Base-by-base conservation (phyloP, 2,329 filamentous ascomycete species). In the Trichoderma sp. region DNA sequence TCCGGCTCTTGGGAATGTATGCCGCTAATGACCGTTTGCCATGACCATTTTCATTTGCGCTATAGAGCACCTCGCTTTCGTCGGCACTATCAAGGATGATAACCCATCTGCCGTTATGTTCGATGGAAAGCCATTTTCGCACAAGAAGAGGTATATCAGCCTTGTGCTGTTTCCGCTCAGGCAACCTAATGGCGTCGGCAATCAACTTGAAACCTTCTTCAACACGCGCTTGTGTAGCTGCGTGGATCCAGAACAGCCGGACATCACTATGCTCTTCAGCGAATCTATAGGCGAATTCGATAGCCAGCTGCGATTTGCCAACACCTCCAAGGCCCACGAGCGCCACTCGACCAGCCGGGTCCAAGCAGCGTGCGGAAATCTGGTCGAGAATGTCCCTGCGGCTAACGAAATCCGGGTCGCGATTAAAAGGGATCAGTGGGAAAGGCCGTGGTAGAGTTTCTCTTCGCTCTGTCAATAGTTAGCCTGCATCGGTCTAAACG, bases 251-350 rank as follows among this genome's bases (percentile, higher is more conserved):
- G 18, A 72, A 72, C 1, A 72, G 1, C 35, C 69, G 56, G 4
- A 27, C 18, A 24, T 38, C 3, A 0, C 3, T 29, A 12, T n/a
- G 35, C 7, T 63, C 12, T 14, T 29, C 38, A 4, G 18, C 31
- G 14, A 64, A 38, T 29, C 45, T 24, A 16, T 75, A 12, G 2
- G 72, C 63, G 35, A 29, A 59, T n/a, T 75, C n/a, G 14, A 75
- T 75, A 1, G 64, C 72, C 9, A 75, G n/a, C 3, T 69, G 72
- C 14, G 72, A 68, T n/a, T 75, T 75, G 68, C 84, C 76, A 60
- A 83, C 78, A 18, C 84, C 83, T 6, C 83, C 84, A 3, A 85
- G 76, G 18, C 84, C 83, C 0, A 82, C 77, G 9, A 84, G 80
- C 1, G 82, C 83, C 18, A 82, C 78, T 1, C 81, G 80, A 1